Conservation (phyloP, 768 basidiomycete genomes). For the Peribolospora kevripleyi region DNA sequence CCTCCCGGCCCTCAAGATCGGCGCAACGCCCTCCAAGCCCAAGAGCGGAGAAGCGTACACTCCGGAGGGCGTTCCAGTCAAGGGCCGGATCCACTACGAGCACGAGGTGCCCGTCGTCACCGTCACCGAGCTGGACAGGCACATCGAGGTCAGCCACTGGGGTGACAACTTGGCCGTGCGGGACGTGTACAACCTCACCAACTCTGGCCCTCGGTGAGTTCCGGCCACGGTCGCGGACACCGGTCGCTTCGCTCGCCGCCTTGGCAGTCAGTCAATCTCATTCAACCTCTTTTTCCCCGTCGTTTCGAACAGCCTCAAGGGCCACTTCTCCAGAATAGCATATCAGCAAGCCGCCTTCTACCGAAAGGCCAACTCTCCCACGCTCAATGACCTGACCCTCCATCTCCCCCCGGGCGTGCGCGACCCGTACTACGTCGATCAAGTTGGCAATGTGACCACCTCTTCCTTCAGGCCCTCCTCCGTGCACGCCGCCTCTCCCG, state of each 20-base stretch:
- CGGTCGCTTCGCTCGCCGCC: neutral
- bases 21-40: neutral
- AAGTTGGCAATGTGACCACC: constrained; percentile 88
- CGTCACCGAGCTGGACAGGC: constrained; percentile 42
- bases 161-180: constrained; percentile 81
- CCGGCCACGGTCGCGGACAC: neutral
- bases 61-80: too few species aligned
- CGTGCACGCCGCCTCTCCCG: constrained; percentile 42
- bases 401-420: constrained; percentile 61
- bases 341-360: constrained; percentile 55
- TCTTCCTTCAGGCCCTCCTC: constrained; percentile 49
- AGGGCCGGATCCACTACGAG: constrained; percentile 50
- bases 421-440: constrained; percentile 69
- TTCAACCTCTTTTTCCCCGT: neutral
- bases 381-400: constrained; percentile 46
- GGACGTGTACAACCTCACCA: constrained; percentile 61
- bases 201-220: constrained; percentile 69
- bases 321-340: constrained; percentile 77
- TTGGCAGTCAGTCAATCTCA: neutral
- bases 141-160: constrained; percentile 90
- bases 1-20: constrained; percentile 1
- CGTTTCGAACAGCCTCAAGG: constrained; percentile 43
- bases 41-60: too few species aligned
- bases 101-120: constrained; percentile 62
- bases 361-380: constrained; percentile 39